These are phyloP conservation scores for Globisporangium splendens DNA, from an alignment of 352 stramenopile species.

Conservation along the genomic window DNA sequence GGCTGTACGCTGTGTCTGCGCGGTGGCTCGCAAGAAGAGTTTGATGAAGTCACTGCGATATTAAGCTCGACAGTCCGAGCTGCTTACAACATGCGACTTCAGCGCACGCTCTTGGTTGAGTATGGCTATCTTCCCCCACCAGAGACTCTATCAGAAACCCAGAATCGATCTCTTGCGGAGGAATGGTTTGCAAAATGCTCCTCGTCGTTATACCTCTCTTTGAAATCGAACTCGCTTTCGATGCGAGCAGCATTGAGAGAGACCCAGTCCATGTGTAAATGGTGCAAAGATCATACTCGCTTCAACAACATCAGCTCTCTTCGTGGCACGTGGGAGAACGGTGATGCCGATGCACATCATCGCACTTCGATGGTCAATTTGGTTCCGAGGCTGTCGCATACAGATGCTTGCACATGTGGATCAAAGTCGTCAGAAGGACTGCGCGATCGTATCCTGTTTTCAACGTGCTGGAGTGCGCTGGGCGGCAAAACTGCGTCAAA, in stretches of 20 bases:
- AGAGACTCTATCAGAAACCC: conserved; percentile 43
- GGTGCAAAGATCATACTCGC: conserved; percentile 76
- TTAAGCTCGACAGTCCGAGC: conserved; percentile 57
- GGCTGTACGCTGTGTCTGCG: conserved; percentile 83
- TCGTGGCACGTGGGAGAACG: conserved; percentile 39
- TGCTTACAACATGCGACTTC: conserved; percentile 81
- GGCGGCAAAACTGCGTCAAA: conserved; percentile 74
- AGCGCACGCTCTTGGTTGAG: conserved; percentile 52
- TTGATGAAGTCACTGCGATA: conserved; percentile 66
- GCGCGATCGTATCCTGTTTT: conserved; percentile 77
- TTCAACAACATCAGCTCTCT: conserved; percentile 85
- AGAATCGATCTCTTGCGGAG: conserved; percentile 64
- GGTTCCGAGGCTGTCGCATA: conserved; percentile 1
- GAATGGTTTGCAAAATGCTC: conserved; percentile 82
- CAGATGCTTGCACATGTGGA: conserved; percentile 57
- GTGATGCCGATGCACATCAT: conserved; percentile 8
- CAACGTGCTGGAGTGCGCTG: conserved; percentile 80
- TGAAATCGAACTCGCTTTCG: conserved; percentile 85
- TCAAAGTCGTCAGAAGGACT: conserved; percentile 51
- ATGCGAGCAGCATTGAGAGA: conserved; percentile 81
- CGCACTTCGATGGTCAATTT: conserved; percentile 9
- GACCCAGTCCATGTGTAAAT: conserved; percentile 79
- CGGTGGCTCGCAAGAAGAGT: conserved; percentile 54
- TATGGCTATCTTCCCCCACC: conserved; percentile 56
- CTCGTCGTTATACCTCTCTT: conserved; percentile 76